A percentile compares a stretch with the other conserved stretches of the same genome.
These are phyloP conservation scores for Sporothrix schenckii DNA, from an alignment of 2,329 filamentous ascomycete species.

Conservation along the genomic window DNA sequence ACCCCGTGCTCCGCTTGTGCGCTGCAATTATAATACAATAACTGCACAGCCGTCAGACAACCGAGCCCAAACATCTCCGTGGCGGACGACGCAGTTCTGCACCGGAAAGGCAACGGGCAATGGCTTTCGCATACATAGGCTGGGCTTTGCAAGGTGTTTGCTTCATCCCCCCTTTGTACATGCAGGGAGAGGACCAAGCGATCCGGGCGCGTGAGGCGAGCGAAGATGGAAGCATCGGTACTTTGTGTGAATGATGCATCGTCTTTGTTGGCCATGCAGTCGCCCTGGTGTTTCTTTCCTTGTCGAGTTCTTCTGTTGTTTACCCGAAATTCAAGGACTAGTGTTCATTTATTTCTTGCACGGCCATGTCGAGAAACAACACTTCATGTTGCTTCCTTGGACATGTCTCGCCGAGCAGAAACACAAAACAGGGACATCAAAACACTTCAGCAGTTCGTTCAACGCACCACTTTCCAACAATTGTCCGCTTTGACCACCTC, in stretches of 20 bases:
- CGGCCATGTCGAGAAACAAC: not conserved
- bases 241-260: not conserved
- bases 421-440: not conserved
- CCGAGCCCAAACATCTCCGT: too few species aligned
- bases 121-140: slow-evolving; percentile 5
- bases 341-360: slow-evolving; percentile 13
- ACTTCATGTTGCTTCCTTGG: not conserved
- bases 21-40: not conserved
- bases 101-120: slow-evolving; percentile 19
- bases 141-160: not conserved
- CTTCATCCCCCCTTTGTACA: too few species aligned
- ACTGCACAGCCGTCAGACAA: not conserved
- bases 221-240: slow-evolving; percentile 15
- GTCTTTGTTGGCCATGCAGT: not conserved
- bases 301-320: too few species aligned
- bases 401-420: not conserved
- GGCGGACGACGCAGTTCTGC: too few species aligned
- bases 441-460: not conserved
- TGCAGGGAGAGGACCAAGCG: too few species aligned
- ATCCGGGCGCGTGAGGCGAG: not conserved
- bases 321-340: too few species aligned
- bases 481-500: not conserved
- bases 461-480: not conserved
- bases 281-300: not conserved
- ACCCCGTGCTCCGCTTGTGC: too few species aligned